Conservation (phyloP, 768 basidiomycete genomes). For the Naematelia encephala region DNA sequence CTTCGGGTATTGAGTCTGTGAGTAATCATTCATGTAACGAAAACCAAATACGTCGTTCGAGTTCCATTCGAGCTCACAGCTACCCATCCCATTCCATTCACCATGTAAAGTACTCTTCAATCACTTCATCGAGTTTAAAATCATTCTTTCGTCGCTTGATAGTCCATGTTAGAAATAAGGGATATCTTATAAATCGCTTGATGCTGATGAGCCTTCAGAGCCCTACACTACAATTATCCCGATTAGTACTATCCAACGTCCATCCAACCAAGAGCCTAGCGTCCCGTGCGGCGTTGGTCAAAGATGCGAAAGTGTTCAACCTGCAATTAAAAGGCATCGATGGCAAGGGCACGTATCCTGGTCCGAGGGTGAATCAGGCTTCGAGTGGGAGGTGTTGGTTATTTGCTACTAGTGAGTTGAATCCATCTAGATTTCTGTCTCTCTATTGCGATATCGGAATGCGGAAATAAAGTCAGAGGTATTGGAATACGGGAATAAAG, state of each 20-base stretch:
- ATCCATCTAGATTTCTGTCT: too few relatives aligned
- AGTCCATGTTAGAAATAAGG: neutral
- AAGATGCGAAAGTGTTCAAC: conserved; percentile 65
- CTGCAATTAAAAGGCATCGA: conserved; percentile 56
- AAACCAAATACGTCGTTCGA: too few relatives aligned
- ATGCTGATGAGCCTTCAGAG: conserved; percentile 17
- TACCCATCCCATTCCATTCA: too few relatives aligned
- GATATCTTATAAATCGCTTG: neutral
- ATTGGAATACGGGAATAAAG: too few relatives aligned
- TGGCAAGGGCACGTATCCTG: conserved; percentile 65
- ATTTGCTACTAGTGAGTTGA: conserved; percentile 78
- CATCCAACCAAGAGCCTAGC: conserved; percentile 44
- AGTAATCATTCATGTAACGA: neutral
- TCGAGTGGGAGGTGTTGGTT: conserved; percentile 91
- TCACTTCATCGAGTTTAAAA: too few relatives aligned
- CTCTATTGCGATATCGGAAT: too few relatives aligned
- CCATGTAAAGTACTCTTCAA: too few relatives aligned
- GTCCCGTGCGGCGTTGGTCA: conserved; percentile 28
- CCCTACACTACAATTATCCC: conserved; percentile 40
- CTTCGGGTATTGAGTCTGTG: neutral
- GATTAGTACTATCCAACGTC: conserved; percentile 43
- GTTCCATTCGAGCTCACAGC: too few relatives aligned
- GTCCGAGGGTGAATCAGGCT: conserved; percentile 81
- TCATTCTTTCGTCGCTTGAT: too few relatives aligned
- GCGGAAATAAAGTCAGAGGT: too few relatives aligned